These are phyloP conservation scores for Scleroderma bovista DNA, from an alignment of 768 basidiomycete species.

Conservation along the genomic window DNA sequence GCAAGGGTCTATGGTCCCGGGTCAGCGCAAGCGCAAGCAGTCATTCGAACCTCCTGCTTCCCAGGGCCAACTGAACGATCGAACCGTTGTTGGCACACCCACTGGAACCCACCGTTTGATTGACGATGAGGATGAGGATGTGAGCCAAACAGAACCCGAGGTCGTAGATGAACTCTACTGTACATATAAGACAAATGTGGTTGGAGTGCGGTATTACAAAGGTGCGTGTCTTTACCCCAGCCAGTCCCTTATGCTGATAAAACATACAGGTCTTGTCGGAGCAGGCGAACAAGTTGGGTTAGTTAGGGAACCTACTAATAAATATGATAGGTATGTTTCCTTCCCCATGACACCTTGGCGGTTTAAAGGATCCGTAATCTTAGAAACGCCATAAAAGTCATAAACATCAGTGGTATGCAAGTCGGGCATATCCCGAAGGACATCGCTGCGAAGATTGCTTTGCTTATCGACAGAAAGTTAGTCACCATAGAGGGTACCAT, in stretches of 20 bases:
- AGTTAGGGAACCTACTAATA: slow-evolving; percentile 60
- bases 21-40: slow-evolving; percentile 43
- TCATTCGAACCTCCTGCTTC: slow-evolving; percentile 15
- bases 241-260: slow-evolving; percentile 2
- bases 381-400: slow-evolving; percentile 78
- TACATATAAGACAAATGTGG: slow-evolving; percentile 53
- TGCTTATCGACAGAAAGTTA: slow-evolving; percentile 57
- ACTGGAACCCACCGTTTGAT: background rate
- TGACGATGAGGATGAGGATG: slow-evolving; percentile 41
- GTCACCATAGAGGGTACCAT: slow-evolving; percentile 68
- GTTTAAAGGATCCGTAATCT: background rate
- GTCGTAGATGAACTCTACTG: slow-evolving; percentile 64
- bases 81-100: slow-evolving; percentile 1
- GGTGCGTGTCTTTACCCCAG: slow-evolving; percentile 32
- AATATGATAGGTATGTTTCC: slow-evolving; percentile 53
- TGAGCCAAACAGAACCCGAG: slow-evolving; percentile 41
- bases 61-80: slow-evolving; percentile 5
- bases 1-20: slow-evolving; percentile 6
- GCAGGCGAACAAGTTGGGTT: slow-evolving; percentile 72
- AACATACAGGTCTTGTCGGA: slow-evolving; percentile 65
- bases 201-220: slow-evolving; percentile 81
- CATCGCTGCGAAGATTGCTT: slow-evolving; percentile 56
- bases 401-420: slow-evolving; percentile 67
- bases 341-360: background rate
- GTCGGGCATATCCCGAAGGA: slow-evolving; percentile 75